Conservation (phyloP, 768 basidiomycete species). For the Tylopilus rubrobrunneus region DNA sequence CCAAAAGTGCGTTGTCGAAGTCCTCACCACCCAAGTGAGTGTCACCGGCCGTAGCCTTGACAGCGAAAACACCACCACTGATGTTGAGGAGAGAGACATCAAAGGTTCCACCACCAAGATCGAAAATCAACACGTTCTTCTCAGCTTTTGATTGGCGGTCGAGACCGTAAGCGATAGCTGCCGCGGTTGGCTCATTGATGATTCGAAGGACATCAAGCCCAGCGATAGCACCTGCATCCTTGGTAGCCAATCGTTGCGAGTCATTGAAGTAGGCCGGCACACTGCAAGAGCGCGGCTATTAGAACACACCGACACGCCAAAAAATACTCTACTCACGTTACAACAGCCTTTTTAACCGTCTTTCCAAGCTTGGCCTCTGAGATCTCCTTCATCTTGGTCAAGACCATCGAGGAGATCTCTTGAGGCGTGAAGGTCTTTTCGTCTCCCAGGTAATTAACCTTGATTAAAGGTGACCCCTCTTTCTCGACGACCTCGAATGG, state of each 20-base stretch:
- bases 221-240: slow-evolving; percentile 97
- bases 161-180: slow-evolving; percentile 98
- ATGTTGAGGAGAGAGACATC: slow-evolving; percentile 99
- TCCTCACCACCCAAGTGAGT: slow-evolving; percentile 99
- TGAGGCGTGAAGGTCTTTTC: slow-evolving; percentile 96
- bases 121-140: slow-evolving; percentile 99
- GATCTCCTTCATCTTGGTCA: slow-evolving; percentile 99
- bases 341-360: slow-evolving; percentile 97
- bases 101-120: slow-evolving; percentile 99
- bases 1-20: slow-evolving; percentile 96
- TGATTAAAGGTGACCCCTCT: slow-evolving; percentile 95
- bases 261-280: slow-evolving; percentile 99
- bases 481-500: slow-evolving; percentile 96
- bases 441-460: slow-evolving; percentile 92
- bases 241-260: slow-evolving; percentile 98
- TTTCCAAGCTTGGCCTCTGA: slow-evolving; percentile 99
- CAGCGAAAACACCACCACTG: slow-evolving; percentile 96
- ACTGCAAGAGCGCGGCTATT: slow-evolving; percentile 31
- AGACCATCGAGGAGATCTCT: slow-evolving; percentile 99
- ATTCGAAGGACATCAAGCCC: slow-evolving; percentile 99
- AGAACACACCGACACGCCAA: neutral
- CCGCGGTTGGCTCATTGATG: slow-evolving; percentile 99
- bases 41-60: slow-evolving; percentile 99
- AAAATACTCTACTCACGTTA: slow-evolving; percentile 65
- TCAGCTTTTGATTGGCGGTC: slow-evolving; percentile 93